A percentile compares a stretch with the other conserved stretches of the same genome.
phyloP scores from a whole-genome alignment of 306 rosid genomes.

The Prunus davidiana region DNA sequence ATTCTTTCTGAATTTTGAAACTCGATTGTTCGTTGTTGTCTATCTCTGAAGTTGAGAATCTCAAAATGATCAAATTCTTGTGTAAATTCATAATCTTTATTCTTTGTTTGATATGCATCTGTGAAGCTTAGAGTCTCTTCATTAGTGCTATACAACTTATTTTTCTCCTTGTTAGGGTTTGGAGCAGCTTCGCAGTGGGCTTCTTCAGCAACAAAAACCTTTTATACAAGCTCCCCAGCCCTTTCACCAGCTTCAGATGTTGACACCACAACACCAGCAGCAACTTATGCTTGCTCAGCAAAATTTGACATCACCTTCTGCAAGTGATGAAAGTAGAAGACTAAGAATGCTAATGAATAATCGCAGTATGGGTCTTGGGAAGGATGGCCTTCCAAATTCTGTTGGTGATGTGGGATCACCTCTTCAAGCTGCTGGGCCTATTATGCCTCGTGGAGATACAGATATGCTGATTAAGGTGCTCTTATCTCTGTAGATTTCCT shows the following conservation, averaged over 20 bases:
- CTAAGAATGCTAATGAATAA: conserved; percentile 79
- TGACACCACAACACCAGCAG: conserved; percentile 93
- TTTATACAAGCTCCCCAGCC: conserved; percentile 86
- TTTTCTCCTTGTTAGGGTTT: conserved; percentile 55
- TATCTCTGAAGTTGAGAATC: background rate
- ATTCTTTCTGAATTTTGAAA: background rate
- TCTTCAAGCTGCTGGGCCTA: conserved; percentile 72
- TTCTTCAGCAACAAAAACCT: conserved; percentile 90
- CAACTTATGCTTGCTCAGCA: conserved; percentile 95
- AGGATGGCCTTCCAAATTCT: conserved; percentile 76
- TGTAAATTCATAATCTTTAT: background rate
- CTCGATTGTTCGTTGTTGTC: background rate
- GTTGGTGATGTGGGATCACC: conserved; percentile 91
- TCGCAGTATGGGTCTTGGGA: conserved; percentile 51
- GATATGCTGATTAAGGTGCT: conserved; percentile 82
- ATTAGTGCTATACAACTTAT: background rate
- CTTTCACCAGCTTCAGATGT: conserved; percentile 92
- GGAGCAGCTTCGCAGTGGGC: conserved; percentile 89
- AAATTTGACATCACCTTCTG: conserved; percentile 79
- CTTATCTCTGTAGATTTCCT: conserved; percentile 3
- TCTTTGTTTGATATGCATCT: background rate
- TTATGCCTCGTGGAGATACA: conserved; percentile 76
- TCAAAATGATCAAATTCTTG: background rate
- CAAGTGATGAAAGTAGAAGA: conserved; percentile 74
- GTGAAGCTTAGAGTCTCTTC: background rate